A percentile compares a stretch with the other conserved stretches of the same genome.
These are phyloP conservation scores for Onygenales sp. DNA, from an alignment of 2,329 filamentous ascomycete genomes.

Conservation along the genomic window DNA sequence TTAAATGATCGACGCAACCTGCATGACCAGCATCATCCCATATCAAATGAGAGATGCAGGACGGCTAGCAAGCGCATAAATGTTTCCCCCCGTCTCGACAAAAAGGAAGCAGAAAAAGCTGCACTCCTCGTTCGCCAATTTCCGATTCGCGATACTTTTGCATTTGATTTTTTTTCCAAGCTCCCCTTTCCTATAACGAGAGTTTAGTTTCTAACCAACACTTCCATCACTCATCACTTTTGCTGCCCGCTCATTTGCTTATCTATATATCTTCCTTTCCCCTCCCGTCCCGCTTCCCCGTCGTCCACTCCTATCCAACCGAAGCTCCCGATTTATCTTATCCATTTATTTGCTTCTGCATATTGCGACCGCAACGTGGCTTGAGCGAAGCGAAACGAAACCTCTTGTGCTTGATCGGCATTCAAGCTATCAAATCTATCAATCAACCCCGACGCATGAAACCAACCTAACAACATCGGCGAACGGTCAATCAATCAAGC, in stretches of 20 bases:
- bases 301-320: no score
- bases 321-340: no score
- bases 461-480: neutral
- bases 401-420: no score
- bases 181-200: neutral
- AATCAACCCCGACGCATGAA: no score
- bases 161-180: neutral
- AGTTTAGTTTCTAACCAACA: neutral
- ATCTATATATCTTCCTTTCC: no score
- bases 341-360: no score
- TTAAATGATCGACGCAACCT: slow-evolving; percentile 32
- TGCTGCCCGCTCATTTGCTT: neutral
- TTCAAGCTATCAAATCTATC: no score
- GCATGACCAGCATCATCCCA: slow-evolving; percentile 35
- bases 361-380: no score
- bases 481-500: neutral
- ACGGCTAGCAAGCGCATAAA: slow-evolving; percentile 27
- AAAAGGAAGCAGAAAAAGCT: neutral
- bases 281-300: no score
- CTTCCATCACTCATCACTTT: neutral
- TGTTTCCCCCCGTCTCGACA: slow-evolving; percentile 18
- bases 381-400: no score
- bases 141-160: neutral
- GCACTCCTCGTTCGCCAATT: neutral
- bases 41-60: slow-evolving; percentile 36